These are phyloP conservation scores for Solanum hybrid DNA, from an alignment of 305 asterid genomes.

Conservation along the genomic window DNA sequence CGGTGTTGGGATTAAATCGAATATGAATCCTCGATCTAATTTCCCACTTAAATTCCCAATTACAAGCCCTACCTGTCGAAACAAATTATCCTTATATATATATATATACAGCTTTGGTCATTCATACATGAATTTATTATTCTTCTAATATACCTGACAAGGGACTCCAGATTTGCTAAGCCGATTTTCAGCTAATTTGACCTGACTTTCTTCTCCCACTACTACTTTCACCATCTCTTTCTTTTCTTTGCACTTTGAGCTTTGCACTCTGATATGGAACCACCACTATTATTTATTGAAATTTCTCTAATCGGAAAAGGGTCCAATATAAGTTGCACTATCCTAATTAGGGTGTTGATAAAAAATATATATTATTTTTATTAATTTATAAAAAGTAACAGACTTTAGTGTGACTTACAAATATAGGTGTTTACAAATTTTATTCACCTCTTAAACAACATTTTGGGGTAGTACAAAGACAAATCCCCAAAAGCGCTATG, in stretches of 20 bases:
- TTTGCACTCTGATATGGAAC: not conserved
- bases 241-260: not conserved
- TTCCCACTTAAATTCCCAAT: constrained; percentile 65
- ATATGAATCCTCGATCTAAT: constrained; percentile 74
- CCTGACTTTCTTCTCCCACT: constrained; percentile 71
- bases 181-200: constrained; percentile 61
- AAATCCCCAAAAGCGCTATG: not conserved
- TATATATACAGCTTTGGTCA: not conserved
- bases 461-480: not conserved
- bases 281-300: not conserved
- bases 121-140: not conserved
- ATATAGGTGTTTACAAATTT: not conserved
- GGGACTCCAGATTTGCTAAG: constrained; percentile 52
- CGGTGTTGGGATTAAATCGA: constrained; percentile 84
- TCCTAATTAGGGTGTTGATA: no score
- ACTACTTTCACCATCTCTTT: constrained; percentile 65
- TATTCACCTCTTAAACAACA: not conserved
- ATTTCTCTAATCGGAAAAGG: not conserved
- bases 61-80: constrained; percentile 72
- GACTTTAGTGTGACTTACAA: not conserved
- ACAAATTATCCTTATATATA: not conserved
- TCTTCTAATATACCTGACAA: constrained; percentile 36
- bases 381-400: no score
- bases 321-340: not conserved
- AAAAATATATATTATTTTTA: no score